Base-by-base conservation (phyloP, 805 yeast genomes). In the Kodamaea leandrae region DNA sequence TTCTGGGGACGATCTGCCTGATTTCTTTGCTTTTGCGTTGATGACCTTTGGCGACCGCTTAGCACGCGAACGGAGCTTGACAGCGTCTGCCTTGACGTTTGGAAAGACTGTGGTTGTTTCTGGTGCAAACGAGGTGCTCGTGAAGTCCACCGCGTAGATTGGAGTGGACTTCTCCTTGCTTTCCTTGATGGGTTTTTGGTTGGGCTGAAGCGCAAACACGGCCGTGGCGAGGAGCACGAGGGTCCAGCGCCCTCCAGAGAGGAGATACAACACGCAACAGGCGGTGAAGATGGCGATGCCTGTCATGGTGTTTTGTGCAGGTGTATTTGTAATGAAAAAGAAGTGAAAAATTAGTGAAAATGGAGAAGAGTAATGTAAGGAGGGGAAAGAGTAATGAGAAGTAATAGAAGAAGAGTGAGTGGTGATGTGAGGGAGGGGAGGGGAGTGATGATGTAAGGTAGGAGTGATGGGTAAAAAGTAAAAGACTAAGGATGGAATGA, bases 171-270 rank as follows among this genome's bases (percentile, higher is more conserved):
- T 7, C 24, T 9, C 9, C 24, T 21, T 21, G 24, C 24, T n/a
- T n/a, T n/a, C n/a, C n/a, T n/a, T n/a, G n/a, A n/a, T n/a, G n/a
- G n/a, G n/a, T n/a, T n/a, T n/a, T n/a, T n/a, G n/a, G n/a, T n/a
- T n/a, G n/a, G n/a, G n/a, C n/a, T n/a, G n/a, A n/a, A n/a, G n/a
- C n/a, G n/a, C n/a, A 12, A 2, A 50, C 56, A 4, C 63, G 12
- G 32, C 24, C 9, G 17, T 9, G 4, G 27, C 39, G 18, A 29
- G 21, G 20, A 40, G 57, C 3, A 28, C 63, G 8, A 72, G 43
- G 2, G 73, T 50, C 57, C 68, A 52, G 45, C 77, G 60, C 13
- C 77, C 77, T 4, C 77, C 77, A 1, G 71, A 57, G 10, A 60
- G 32, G 27, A 64, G 52, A 48, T 72, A 69, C 4, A 61, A 18